A percentile compares a stretch with the other conserved stretches of the same genome.
Evolutionary conservation across 805 yeast species (phyloP).

Genomic region (Saccharomyces paradoxus): DNA sequence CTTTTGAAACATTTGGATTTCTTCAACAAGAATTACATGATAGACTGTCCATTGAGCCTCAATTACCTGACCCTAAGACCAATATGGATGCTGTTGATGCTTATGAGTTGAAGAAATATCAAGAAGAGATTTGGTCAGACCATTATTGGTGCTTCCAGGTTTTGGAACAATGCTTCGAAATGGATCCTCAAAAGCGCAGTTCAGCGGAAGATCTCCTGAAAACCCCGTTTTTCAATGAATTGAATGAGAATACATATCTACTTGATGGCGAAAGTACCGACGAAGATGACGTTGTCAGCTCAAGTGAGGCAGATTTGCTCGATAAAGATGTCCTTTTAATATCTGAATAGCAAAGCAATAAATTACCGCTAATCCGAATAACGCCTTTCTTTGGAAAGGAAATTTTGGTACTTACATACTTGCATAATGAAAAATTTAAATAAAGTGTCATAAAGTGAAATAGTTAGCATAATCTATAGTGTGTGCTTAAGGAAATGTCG

Average conservation of each 20-base stretch:
- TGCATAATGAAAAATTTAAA: neutral
- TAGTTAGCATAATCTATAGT: neutral
- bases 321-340: slow-evolving; percentile 23
- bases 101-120: slow-evolving; percentile 24
- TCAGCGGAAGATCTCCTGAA: slow-evolving; percentile 49
- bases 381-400: neutral
- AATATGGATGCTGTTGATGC: slow-evolving; percentile 7
- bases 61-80: slow-evolving; percentile 10
- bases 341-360: slow-evolving; percentile 11
- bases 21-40: slow-evolving; percentile 33
- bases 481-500: neutral
- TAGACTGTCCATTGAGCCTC: slow-evolving; percentile 27
- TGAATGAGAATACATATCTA: slow-evolving; percentile 15
- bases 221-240: slow-evolving; percentile 51
- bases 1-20: slow-evolving; percentile 51
- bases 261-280: slow-evolving; percentile 19
- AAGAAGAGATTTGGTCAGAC: slow-evolving; percentile 30
- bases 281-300: slow-evolving; percentile 18
- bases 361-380: neutral
- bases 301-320: slow-evolving; percentile 11
- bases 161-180: slow-evolving; percentile 47
- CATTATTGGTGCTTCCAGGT: slow-evolving; percentile 43
- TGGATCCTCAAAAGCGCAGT: slow-evolving; percentile 51
- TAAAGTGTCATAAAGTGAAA: neutral
- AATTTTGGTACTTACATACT: neutral